phyloP scores from a whole-genome alignment of 1,284 basidiomycete genomes.

The Hemileia vastatrix region DNA sequence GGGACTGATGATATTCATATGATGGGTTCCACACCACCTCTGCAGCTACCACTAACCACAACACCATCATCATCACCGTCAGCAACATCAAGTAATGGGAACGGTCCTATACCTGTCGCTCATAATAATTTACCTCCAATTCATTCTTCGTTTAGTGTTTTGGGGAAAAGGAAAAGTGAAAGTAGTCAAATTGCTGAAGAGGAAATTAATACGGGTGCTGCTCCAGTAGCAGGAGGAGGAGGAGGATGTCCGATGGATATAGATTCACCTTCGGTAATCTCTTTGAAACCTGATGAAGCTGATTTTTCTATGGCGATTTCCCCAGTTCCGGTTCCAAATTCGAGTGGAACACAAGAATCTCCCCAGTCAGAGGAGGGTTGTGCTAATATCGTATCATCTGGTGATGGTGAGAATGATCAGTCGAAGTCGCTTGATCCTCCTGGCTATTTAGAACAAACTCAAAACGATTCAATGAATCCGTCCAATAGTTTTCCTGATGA shows the following conservation, averaged over 20 bases:
- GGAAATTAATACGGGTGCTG: conserved; percentile 16
- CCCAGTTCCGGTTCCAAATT: too few relatives aligned
- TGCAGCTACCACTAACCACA: not conserved
- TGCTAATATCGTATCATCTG: too few relatives aligned
- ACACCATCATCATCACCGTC: conserved; percentile 19
- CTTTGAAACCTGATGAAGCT: too few relatives aligned
- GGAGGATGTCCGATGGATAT: conserved; percentile 17
- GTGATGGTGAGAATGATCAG: too few relatives aligned
- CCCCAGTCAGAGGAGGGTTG: too few relatives aligned
- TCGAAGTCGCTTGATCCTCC: too few relatives aligned
- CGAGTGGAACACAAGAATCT: too few relatives aligned
- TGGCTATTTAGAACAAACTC: too few relatives aligned
- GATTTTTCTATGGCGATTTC: too few relatives aligned
- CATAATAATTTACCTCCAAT: conserved; percentile 42
- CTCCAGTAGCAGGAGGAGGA: not conserved
- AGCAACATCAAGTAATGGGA: conserved; percentile 24
- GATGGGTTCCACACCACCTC: too few relatives aligned
- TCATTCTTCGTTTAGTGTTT: conserved; percentile 49
- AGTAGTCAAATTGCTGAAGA: conserved; percentile 22
- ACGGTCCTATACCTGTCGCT: conserved; percentile 28
- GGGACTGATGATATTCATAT: too few relatives aligned
- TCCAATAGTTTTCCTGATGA: not conserved
- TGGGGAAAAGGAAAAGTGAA: conserved; percentile 60
- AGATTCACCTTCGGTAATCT: not conserved
- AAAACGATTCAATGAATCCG: too few relatives aligned